phyloP scores from a whole-genome alignment of 495 filamentous ascomycete genomes.

The Lophium mytilinum region DNA sequence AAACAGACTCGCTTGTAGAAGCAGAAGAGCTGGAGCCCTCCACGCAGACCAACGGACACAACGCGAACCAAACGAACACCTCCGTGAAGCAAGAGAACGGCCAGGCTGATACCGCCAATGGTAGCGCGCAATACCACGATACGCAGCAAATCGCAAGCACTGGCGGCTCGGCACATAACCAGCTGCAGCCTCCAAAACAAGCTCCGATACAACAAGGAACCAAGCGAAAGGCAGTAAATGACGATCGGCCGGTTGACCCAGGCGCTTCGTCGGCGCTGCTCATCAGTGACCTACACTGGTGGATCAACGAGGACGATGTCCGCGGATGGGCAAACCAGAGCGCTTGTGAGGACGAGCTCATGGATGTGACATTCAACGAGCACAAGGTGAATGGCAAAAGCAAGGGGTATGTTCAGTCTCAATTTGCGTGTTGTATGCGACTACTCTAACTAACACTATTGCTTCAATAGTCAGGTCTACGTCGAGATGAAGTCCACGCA shows the following conservation, averaged over 20 bases:
- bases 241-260: slow-evolving; percentile 71
- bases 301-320: slow-evolving; percentile 91
- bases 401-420: slow-evolving; percentile 59
- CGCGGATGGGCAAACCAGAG: slow-evolving; percentile 77
- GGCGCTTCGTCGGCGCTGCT: slow-evolving; percentile 75
- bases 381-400: slow-evolving; percentile 99
- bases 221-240: slow-evolving; percentile 45
- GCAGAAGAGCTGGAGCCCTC: neutral
- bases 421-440: too few species aligned
- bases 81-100: slow-evolving; percentile 31
- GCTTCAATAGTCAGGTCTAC: slow-evolving; percentile 67
- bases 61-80: neutral
- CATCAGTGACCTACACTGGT: slow-evolving; percentile 88
- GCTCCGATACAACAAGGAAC: slow-evolving; percentile 38
- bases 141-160: slow-evolving; percentile 45
- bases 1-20: slow-evolving; percentile 10
- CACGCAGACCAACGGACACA: neutral
- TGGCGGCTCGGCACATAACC: slow-evolving; percentile 36
- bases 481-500: slow-evolving; percentile 77
- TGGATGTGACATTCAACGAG: slow-evolving; percentile 91
- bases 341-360: slow-evolving; percentile 71
- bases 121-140: slow-evolving; percentile 29
- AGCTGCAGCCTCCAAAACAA: slow-evolving; percentile 40
- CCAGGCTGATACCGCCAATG: slow-evolving; percentile 27
- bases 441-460: neutral